Conservation (phyloP, 129 eudicot species). For the Pittosporum tobira region DNA sequence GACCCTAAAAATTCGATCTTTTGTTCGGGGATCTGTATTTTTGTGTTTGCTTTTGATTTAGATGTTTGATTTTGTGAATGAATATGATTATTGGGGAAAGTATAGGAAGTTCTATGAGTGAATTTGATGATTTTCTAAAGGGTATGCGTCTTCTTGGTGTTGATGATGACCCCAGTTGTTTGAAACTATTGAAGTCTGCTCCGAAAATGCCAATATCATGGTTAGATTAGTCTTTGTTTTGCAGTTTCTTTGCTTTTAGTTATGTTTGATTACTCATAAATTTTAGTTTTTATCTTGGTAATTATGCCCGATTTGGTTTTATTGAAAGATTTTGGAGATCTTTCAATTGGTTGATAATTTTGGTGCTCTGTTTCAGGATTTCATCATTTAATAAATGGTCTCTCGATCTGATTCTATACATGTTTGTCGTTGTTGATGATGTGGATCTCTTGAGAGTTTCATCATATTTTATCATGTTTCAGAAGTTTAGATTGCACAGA, state of each 20-base stretch:
- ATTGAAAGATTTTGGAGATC: too few species aligned
- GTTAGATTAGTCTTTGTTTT: conserved; percentile 22
- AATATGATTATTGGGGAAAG: conserved; percentile 67
- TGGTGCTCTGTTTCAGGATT: not conserved
- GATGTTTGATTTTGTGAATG: conserved; percentile 6
- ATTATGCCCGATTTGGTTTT: conserved; percentile 7
- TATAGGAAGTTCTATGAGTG: conserved; percentile 25
- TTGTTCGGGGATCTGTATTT: too few species aligned
- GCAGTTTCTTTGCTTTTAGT: not conserved
- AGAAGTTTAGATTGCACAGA: too few species aligned
- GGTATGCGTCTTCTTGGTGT: conserved; percentile 91
- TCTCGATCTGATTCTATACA: too few species aligned
- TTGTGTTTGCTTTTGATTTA: too few species aligned
- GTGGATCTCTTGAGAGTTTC: too few species aligned
- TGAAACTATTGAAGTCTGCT: conserved; percentile 61
- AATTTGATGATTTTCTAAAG: conserved; percentile 55
- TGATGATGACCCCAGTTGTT: conserved; percentile 75
- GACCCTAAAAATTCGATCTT: too few species aligned
- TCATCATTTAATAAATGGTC: too few species aligned
- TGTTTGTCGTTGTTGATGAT: too few species aligned
- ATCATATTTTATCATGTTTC: too few species aligned
- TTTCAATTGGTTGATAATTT: too few species aligned
- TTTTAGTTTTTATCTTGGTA: conserved; percentile 2
- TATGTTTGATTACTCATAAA: not conserved
- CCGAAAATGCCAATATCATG: conserved; percentile 67